Evolutionary conservation across 1,284 basidiomycete genomes (phyloP), one percentile per base, ranked within the genome.

Genomic region (Fomitopsis betulina): DNA sequence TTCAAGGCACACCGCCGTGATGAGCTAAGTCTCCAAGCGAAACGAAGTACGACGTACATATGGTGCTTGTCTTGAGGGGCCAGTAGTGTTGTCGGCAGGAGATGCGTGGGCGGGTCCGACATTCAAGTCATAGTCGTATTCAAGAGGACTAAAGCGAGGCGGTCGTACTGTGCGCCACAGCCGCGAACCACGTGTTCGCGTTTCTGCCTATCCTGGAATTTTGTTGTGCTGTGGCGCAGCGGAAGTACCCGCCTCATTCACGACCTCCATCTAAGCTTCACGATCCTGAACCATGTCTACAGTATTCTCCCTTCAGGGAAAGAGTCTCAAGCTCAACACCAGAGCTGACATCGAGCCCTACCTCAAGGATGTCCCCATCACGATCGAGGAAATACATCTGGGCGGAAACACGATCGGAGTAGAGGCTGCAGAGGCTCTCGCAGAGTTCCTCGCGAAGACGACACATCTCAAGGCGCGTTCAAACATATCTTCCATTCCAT

Each of bases 381-480:
- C 79, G 62, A 78, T 95, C 63, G 88, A 94, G 73, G 94, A 97
- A 76, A 87, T 99, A 62, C 91, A 96, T 71, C 82, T 99, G 59
- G 93, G 95, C 55, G 96, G 94, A 30, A 98, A 99, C 75, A 96
- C 94, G n/a, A 81, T 98, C 55, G 96, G 97, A 56, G 86, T 97
- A 30, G 94, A 93, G 69, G 96, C 96, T 38, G 91, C 94, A 60
- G 73, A 87, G 69, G 93, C 91, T 33, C 83, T 99, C 45, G 94
- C 89, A 55, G 87, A 89, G 53, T 90, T 92, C 54, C 77, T 99
- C 57, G 78, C 84, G 62, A 85, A 82, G 66, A 87, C 93, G 50
- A 79, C 82, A 54, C 76, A 75, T 2, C 76, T 98, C 58, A 91
- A 90, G 82, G 96, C 65, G 25, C 43, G 61, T 58, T 9, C 8